Conservation (phyloP, 2,329 filamentous ascomycete genomes). For the Trichoderma atroviride region DNA sequence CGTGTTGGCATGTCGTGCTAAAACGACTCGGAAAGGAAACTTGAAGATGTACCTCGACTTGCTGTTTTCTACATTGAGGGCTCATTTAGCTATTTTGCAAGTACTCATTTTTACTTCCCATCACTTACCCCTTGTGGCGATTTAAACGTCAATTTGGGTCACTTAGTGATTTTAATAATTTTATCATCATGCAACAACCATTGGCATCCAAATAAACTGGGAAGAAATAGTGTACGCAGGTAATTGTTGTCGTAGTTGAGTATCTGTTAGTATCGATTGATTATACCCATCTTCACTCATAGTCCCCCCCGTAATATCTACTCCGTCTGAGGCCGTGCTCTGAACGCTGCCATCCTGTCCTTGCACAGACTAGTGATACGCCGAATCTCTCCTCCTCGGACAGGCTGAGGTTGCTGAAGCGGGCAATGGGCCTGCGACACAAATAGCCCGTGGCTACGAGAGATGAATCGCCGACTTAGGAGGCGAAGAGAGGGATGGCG, state of each 20-base stretch:
- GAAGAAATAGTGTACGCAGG: neutral
- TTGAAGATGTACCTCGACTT: neutral
- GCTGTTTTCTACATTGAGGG: neutral
- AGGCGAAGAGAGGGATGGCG: conserved; percentile 26
- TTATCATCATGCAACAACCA: neutral
- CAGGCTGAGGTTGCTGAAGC: conserved; percentile 39
- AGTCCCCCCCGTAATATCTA: neutral
- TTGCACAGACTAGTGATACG: conserved; percentile 34
- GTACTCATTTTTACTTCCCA: neutral
- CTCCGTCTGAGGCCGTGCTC: conserved; percentile 17
- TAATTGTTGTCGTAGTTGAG: neutral
- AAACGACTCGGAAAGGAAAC: neutral
- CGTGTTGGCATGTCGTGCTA: no score
- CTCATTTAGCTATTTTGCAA: neutral
- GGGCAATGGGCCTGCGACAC: conserved; percentile 36
- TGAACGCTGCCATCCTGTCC: conserved; percentile 23
- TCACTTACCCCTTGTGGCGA: neutral
- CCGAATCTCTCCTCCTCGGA: conserved; percentile 37
- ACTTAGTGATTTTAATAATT: neutral
- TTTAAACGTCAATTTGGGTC: neutral
- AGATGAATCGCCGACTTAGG: conserved; percentile 29
- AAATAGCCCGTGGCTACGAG: conserved; percentile 31
- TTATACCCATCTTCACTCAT: neutral
- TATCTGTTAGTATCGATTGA: neutral
- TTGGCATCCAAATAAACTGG: neutral